Conservation (phyloP, 169 alveolate species). For the Plasmodium adleri region DNA sequence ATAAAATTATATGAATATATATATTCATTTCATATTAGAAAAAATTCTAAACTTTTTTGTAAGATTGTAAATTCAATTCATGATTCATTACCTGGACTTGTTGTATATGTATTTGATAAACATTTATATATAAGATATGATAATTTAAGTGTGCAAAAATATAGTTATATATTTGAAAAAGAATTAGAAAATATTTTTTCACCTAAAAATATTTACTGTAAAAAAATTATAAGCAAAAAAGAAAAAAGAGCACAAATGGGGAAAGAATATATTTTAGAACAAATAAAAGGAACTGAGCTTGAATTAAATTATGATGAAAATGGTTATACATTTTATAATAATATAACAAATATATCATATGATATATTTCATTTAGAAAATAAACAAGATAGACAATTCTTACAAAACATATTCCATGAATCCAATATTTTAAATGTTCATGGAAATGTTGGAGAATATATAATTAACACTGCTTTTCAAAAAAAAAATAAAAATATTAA, state of each 20-base stretch:
- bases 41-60: conserved; percentile 22
- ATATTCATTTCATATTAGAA: conserved; percentile 29
- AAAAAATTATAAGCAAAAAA: conserved; percentile 55
- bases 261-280: conserved; percentile 48
- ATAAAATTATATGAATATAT: conserved; percentile 30
- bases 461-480: conserved; percentile 30
- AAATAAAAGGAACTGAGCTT: conserved; percentile 29
- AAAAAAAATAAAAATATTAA: not conserved
- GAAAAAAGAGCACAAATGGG: conserved; percentile 70
- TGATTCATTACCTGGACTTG: conserved; percentile 41
- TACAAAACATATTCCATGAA: conserved; percentile 15
- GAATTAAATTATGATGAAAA: conserved; percentile 40
- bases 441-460: conserved; percentile 65
- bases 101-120: conserved; percentile 16
- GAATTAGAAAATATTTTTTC: conserved; percentile 38
- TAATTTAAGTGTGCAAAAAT: conserved; percentile 50
- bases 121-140: conserved; percentile 46
- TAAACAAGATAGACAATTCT: conserved; percentile 39
- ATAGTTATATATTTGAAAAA: conserved; percentile 27
- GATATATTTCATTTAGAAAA: conserved; percentile 33
- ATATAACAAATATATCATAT: conserved; percentile 22
- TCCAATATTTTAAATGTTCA: conserved; percentile 25
- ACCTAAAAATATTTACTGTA: conserved; percentile 34
- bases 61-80: conserved; percentile 26
- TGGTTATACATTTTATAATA: conserved; percentile 22